phyloP scores from a whole-genome alignment of 768 basidiomycete species.

The Dacryopinax spathularia region DNA sequence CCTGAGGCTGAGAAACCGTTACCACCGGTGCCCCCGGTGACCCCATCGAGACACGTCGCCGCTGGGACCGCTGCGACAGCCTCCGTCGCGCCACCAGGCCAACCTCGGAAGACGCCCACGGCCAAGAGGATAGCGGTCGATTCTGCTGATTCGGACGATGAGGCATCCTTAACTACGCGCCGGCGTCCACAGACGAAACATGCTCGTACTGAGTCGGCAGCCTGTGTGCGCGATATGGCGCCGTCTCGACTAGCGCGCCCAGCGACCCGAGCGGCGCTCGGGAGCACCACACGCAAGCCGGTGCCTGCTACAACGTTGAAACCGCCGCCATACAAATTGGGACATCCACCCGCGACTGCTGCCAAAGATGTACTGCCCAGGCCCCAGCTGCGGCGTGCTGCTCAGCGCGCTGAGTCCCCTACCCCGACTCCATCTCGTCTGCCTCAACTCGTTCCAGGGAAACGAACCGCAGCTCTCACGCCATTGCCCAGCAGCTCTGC shows the following conservation, averaged over 20 bases:
- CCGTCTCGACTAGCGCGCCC: neutral
- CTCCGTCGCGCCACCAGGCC: slow-evolving; percentile 62
- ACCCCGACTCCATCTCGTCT: slow-evolving; percentile 62
- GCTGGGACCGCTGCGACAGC: slow-evolving; percentile 55
- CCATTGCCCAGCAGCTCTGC: neutral
- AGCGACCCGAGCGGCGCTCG: neutral
- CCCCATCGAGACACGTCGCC: slow-evolving; percentile 63
- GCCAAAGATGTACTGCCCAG: neutral
- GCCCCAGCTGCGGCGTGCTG: neutral
- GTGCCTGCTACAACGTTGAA: neutral
- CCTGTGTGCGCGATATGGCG: neutral
- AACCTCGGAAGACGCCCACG: slow-evolving; percentile 76
- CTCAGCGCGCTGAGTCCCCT: slow-evolving; percentile 18
- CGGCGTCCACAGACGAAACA: neutral
- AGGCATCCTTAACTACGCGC: neutral
- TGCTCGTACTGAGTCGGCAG: neutral
- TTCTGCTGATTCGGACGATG: slow-evolving; percentile 46
- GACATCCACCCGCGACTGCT: neutral
- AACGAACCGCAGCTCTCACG: slow-evolving; percentile 26
- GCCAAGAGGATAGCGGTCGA: slow-evolving; percentile 48
- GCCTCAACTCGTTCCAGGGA: slow-evolving; percentile 52
- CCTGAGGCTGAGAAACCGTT: slow-evolving; percentile 6
- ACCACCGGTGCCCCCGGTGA: slow-evolving; percentile 51
- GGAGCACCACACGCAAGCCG: neutral
- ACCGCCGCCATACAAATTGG: neutral